Evolutionary conservation across 2,329 filamentous ascomycete species (phyloP), one percentile per base, ranked within the genome.

Genomic region (Penicillium sp.): DNA sequence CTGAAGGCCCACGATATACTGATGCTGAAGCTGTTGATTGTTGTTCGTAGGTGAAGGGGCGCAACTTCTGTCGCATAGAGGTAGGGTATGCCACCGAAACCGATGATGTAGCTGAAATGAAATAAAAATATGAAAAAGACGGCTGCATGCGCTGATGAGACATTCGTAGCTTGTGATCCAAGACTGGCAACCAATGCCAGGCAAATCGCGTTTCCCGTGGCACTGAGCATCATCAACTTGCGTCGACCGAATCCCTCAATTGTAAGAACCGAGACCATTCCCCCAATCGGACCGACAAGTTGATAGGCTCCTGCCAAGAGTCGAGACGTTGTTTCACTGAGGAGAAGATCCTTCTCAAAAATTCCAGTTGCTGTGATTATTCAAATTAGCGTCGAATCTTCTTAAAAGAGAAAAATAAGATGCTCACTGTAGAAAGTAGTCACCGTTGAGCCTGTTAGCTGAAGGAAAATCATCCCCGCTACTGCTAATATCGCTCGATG

Each of bases 11-110:
- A 64, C 4, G 50, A 59, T 7, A 62, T 52, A 29, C 63, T 64
- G 45, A 65, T 64, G 42, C 63, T 64, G 21, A 65, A 49, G 18
- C 61, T 61, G 55, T 56, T 64, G 51, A 65, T 64, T 2, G 61
- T 64, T 2, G 61, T 53, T n/a, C 63, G 60, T 11, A 65, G 48
- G 24, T 63, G 56, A 23, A 64, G 52, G 3, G 63, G 63, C 7
- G 61, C 51, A 34, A 65, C 51, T 26, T 65, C 63, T 2, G 63
- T 50, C 8, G 56, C 58, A 31, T 64, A 65, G 6, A 65, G 50
- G 29, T 64, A 65, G n/a, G 63, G 63, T 14, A 65, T 64, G 1
- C 60, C 60, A 8, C 63, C 61, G 24, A 60, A 64, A 1, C 63
- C 63, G 11, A 64, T 56, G 42, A 63, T 63, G 31, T 64, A 65